Percentiles rank a stretch among this genome's conserved stretches.
Evolutionary conservation across 306 rosid genomes (phyloP).

Genomic region (Amphicarpaea edgeworthii): DNA sequence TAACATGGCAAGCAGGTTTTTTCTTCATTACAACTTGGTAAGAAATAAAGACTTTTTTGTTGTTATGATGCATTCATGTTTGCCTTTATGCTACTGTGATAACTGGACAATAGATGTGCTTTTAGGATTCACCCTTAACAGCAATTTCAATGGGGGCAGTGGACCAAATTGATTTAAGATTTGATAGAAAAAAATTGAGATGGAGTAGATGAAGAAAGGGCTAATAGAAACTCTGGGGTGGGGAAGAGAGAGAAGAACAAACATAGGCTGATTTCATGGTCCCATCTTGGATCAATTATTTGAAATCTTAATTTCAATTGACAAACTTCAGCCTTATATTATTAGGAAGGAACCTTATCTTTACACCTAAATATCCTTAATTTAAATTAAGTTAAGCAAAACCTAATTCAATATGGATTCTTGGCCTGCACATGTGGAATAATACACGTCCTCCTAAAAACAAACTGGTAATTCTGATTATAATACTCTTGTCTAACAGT

Average conservation of each 20-base stretch:
- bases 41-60: not conserved
- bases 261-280: conserved; percentile 25
- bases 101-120: not conserved
- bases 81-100: not conserved
- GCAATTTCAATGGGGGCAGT: conserved; percentile 6
- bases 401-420: conserved; percentile 24
- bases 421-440: not conserved
- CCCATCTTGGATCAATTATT: conserved; percentile 35
- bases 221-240: not conserved
- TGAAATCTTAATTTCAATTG: conserved; percentile 13
- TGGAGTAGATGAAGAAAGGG: not conserved
- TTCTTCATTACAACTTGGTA: conserved; percentile 90
- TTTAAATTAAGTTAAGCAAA: not conserved
- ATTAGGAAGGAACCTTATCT: conserved; percentile 25
- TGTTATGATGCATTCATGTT: not conserved
- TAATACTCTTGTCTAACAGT: conserved; percentile 26
- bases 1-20: conserved; percentile 77
- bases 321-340: not conserved
- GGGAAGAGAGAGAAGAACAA: conserved; percentile 18
- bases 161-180: conserved; percentile 12
- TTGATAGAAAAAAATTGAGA: not conserved
- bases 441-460: conserved; percentile 7
- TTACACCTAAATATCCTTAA: conserved; percentile 5
- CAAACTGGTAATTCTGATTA: not conserved
- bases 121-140: not conserved